Evolutionary conservation across 164 flowering plant species (phyloP).

Genomic region (Tetracentron sinense): DNA sequence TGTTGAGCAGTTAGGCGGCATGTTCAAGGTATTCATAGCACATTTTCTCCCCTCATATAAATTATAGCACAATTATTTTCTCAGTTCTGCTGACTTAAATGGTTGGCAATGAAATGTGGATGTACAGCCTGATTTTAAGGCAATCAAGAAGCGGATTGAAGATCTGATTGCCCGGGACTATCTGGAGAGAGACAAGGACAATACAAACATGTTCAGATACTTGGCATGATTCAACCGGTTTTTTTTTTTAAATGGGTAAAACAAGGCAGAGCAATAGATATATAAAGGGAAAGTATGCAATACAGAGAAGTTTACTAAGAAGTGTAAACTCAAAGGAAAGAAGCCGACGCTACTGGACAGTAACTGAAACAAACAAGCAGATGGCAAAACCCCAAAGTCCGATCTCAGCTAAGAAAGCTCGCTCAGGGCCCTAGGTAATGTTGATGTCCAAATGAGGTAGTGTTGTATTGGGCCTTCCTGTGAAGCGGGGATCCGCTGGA

Average conservation of each 20-base stretch:
- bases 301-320: too few species aligned
- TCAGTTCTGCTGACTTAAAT: too few species aligned
- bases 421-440: too few species aligned
- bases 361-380: too few species aligned
- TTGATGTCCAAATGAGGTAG: conserved; percentile 6
- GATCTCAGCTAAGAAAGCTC: too few species aligned
- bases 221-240: conserved; percentile 51
- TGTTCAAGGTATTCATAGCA: conserved; percentile 61
- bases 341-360: too few species aligned
- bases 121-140: conserved; percentile 79
- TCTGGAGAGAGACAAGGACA: conserved; percentile 79
- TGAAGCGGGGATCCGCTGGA: conserved; percentile 6
- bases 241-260: too few species aligned
- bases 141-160: conserved; percentile 79
- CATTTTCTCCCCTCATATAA: not conserved
- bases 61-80: not conserved
- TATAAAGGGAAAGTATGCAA: too few species aligned
- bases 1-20: conserved; percentile 84
- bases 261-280: too few species aligned
- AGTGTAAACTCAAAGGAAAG: too few species aligned
- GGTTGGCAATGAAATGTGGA: conserved; percentile 5
- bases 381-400: too few species aligned
- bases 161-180: conserved; percentile 82
- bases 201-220: conserved; percentile 73
- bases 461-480: not conserved